A percentile compares a stretch with the other conserved stretches of the same genome.
phyloP scores from a whole-genome alignment of 345 rosid species.

The Dovyalis caffra region DNA sequence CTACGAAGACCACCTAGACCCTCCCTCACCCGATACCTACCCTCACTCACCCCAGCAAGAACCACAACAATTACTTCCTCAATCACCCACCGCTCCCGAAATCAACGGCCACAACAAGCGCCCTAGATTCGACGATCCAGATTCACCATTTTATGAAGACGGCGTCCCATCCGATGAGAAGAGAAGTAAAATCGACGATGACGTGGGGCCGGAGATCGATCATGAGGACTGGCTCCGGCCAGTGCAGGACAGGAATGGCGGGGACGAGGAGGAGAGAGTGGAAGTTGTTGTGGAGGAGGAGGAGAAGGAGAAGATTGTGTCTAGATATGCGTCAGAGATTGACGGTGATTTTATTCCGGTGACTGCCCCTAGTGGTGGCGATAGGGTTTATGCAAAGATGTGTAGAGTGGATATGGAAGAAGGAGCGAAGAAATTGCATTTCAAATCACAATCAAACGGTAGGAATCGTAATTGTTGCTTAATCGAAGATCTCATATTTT shows the following conservation, averaged over 20 bases:
- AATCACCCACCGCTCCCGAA: slow-evolving; percentile 20
- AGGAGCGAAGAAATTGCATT: slow-evolving; percentile 40
- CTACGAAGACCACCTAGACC: slow-evolving; percentile 44
- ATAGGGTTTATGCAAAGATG: slow-evolving; percentile 83
- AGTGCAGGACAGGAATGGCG: slow-evolving; percentile 36
- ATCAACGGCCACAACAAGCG: slow-evolving; percentile 45
- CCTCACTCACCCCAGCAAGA: slow-evolving; percentile 28
- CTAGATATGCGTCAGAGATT: slow-evolving; percentile 66
- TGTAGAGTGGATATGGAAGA: slow-evolving; percentile 44
- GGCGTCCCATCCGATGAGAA: slow-evolving; percentile 40
- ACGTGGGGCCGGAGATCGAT: slow-evolving; percentile 21
- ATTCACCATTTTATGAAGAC: slow-evolving; percentile 23
- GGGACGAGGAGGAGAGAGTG: slow-evolving; percentile 23
- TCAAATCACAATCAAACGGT: slow-evolving; percentile 49
- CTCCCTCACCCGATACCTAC: slow-evolving; percentile 29
- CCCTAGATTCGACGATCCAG: slow-evolving; percentile 29
- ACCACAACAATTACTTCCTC: slow-evolving; percentile 12
- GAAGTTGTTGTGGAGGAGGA: slow-evolving; percentile 17
- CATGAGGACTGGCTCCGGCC: slow-evolving; percentile 63
- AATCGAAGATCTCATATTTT: no score
- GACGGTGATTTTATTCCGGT: slow-evolving; percentile 84
- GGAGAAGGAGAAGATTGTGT: slow-evolving; percentile 49
- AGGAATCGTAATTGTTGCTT: not conserved
- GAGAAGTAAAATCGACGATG: slow-evolving; percentile 43
- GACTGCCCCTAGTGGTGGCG: slow-evolving; percentile 80